Evolutionary conservation across 805 yeast species (phyloP).

Genomic region (Metschnikowia colocasiae): DNA sequence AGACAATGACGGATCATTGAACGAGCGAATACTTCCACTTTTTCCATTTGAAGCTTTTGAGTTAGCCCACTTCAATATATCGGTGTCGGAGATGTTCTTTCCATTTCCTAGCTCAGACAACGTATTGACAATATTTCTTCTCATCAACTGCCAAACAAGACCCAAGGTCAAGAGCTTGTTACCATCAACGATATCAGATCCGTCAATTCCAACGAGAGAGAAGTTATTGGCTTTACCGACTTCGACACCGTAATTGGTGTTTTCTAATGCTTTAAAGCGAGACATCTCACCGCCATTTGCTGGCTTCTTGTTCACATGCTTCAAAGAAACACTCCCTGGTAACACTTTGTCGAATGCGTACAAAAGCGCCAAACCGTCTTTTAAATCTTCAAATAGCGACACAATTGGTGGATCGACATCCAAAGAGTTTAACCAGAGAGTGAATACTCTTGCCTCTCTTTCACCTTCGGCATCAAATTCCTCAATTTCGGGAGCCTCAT

Average conservation of each 20-base stretch:
- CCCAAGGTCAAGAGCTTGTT: constrained; percentile 84
- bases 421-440: constrained; percentile 93
- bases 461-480: constrained; percentile 99
- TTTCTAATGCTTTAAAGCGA: constrained; percentile 93
- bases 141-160: constrained; percentile 97
- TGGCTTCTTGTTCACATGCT: constrained; percentile 83
- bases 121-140: constrained; percentile 88
- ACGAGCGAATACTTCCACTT: constrained; percentile 66
- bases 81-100: constrained; percentile 69
- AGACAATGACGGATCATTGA: constrained; percentile 75
- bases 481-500: constrained; percentile 89
- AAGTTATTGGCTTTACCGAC: constrained; percentile 89
- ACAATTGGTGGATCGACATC: constrained; percentile 96
- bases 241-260: constrained; percentile 97
- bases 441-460: constrained; percentile 97
- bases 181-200: constrained; percentile 95
- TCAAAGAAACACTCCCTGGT: constrained; percentile 84
- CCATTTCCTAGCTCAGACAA: constrained; percentile 70
- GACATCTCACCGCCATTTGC: constrained; percentile 67
- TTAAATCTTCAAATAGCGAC: constrained; percentile 86
- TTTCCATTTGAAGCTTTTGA: constrained; percentile 83
- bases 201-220: constrained; percentile 96
- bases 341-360: constrained; percentile 95
- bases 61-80: constrained; percentile 93
- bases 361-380: constrained; percentile 82